phyloP scores from a whole-genome alignment of 176 grass and related monocot species.

The Hyparrhenia diplandra region DNA sequence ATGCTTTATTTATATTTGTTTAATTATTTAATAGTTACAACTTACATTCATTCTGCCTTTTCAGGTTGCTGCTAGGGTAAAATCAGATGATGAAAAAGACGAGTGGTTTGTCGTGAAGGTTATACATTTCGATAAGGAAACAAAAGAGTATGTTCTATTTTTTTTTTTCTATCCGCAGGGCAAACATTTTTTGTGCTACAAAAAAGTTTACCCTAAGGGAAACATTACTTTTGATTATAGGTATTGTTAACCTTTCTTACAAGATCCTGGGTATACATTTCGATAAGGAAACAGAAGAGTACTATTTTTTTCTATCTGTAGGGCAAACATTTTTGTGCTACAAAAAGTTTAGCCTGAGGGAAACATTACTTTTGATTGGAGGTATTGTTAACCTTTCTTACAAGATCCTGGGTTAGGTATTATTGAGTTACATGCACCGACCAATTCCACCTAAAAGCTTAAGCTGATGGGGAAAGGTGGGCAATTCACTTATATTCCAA shows the following conservation, averaged over 20 bases:
- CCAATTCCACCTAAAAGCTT: too few relatives aligned
- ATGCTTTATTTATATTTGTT: background rate
- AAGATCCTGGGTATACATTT: conserved; percentile 46
- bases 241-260: background rate
- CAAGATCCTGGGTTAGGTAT: background rate
- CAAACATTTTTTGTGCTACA: background rate
- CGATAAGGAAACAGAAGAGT: conserved; percentile 96
- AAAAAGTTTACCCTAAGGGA: background rate
- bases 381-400: background rate
- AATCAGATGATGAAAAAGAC: conserved; percentile 84
- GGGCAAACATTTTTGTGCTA: background rate
- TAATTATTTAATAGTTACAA: conserved; percentile 6
- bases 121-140: conserved; percentile 88
- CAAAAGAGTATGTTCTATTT: conserved; percentile 75
- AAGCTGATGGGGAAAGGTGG: too few relatives aligned
- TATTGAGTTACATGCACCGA: too few relatives aligned
- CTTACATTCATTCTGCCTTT: conserved; percentile 20
- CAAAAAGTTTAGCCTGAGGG: background rate
- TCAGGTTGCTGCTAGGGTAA: conserved; percentile 96
- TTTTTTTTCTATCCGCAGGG: background rate
- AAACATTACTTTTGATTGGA: conserved; percentile 10
- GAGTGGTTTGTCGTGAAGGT: conserved; percentile 98
- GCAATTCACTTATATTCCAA: too few relatives aligned
- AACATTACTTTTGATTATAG: conserved; percentile 8
- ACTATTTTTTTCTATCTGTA: conserved; percentile 21